Base-by-base conservation (phyloP, 73 alveolate species). In the Paramecium sexaurelia region DNA sequence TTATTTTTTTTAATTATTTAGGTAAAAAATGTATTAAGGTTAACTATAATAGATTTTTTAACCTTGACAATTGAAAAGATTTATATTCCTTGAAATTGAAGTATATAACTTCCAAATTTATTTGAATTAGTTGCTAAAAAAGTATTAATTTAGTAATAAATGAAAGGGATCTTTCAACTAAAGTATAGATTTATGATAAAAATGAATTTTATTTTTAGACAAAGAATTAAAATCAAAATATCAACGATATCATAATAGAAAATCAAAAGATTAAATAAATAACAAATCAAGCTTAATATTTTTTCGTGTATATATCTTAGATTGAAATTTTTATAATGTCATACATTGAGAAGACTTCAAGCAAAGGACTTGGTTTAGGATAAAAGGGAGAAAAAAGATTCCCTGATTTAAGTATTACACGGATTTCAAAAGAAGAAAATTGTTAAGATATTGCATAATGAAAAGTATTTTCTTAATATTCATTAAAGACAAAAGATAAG, bases 301-400 rank as follows among this genome's bases (percentile, higher is more conserved):
- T 98, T 99, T 8, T n/a, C n/a, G n/a, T 98, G 99, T 84, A 92
- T 98, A 26, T 75, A 96, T 24, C 84, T 94, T 15, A 97, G 98
- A 13, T 92, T 98, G 56, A 99, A 98, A 92, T 97, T 96, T 73
- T 75, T 97, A 61, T 78, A 95, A 95, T 26, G 93, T 98, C 11
- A 94, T 98, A 24, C 99, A 98, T 92, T 45, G 99, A 87, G 99
- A 98, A n/a, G n/a, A 90, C 92, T 98, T 2, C 97, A 97, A 89
- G 99, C 99, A 6, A 99, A 98, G 61, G 97, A 98, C 92, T 78
- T 98, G 43, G 99, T 98, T 33, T 55, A 97, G 86, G 99, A 96
- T 75, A 56, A 92, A 32, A 91, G 15, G 99, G 99, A 9, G 95
- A 97, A 85, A 95, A 93, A 5, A 85, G 97, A 75, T 92, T 98